Evolutionary conservation across 768 basidiomycete species (phyloP).

Genomic region (Collybia nuda): DNA sequence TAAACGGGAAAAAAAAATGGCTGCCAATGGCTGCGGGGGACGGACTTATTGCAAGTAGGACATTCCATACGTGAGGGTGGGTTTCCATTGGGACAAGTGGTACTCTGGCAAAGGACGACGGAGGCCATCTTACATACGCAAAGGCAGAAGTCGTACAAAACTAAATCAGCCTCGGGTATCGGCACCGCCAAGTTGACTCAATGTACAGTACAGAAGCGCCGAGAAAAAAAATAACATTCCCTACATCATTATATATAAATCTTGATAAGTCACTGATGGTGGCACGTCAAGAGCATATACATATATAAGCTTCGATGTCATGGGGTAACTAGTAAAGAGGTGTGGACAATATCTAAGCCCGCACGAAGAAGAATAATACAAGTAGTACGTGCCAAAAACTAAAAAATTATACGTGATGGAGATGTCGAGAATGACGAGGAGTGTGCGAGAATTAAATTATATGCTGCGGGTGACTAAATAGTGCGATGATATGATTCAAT

Average conservation of each 20-base stretch:
- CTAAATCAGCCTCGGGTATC: background rate
- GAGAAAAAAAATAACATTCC: no score
- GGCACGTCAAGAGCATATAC: no score
- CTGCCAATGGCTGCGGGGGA: slow-evolving; percentile 13
- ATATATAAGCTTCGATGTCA: no score
- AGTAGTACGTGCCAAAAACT: background rate
- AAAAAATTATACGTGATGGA: slow-evolving; percentile 1
- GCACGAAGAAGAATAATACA: background rate
- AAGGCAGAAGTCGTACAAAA: background rate
- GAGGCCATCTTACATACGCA: slow-evolving; percentile 14
- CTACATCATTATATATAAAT: no score
- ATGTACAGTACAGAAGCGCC: no score
- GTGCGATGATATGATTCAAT: slow-evolving; percentile 21
- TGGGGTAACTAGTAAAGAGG: background rate
- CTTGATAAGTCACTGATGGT: no score
- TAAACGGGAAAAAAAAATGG: slow-evolving; percentile 13
- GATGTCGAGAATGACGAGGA: slow-evolving; percentile 11
- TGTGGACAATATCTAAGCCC: background rate
- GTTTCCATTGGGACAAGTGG: slow-evolving; percentile 73
- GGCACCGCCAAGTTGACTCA: background rate
- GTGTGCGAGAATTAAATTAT: slow-evolving; percentile 23
- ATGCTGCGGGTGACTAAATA: slow-evolving; percentile 12
- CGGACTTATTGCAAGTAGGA: slow-evolving; percentile 90
- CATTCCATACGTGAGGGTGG: slow-evolving; percentile 88
- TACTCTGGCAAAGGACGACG: slow-evolving; percentile 61